These are phyloP conservation scores for Inga oerstediana DNA, from an alignment of 306 rosid species.

Conservation along the genomic window DNA sequence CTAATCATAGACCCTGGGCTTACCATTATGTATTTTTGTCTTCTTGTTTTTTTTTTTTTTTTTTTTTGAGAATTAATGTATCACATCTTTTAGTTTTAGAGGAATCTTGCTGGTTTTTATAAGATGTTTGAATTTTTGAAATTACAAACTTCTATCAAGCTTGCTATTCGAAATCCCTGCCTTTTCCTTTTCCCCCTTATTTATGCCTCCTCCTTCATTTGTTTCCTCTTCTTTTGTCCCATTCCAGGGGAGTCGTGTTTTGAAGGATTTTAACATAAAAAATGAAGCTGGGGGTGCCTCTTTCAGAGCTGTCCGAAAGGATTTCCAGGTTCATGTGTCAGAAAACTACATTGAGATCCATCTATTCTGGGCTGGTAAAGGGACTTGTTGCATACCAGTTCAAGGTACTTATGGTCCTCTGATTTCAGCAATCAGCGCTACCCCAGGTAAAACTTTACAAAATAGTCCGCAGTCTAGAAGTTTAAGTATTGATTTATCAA, in stretches of 20 bases:
- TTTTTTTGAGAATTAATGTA: neutral
- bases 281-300: constrained; percentile 60
- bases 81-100: neutral
- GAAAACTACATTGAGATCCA: constrained; percentile 73
- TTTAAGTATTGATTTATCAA: constrained; percentile 17
- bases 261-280: constrained; percentile 49
- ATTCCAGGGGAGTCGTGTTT: constrained; percentile 47
- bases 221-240: neutral
- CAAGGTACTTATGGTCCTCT: constrained; percentile 55
- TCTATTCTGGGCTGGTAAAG: constrained; percentile 91
- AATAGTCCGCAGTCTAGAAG: neutral
- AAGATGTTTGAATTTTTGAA: neutral
- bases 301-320: constrained; percentile 38
- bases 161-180: neutral
- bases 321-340: constrained; percentile 48
- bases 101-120: neutral
- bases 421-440: constrained; percentile 59
- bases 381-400: constrained; percentile 54
- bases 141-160: neutral
- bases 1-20: too few species aligned
- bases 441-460: constrained; percentile 50
- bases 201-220: neutral
- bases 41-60: too few species aligned
- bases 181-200: neutral
- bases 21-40: too few species aligned